A percentile compares a stretch with the other conserved stretches of the same genome.
Evolutionary conservation across 139 green algal species (phyloP).

Genomic region (Astrephomene gubernaculifera): DNA sequence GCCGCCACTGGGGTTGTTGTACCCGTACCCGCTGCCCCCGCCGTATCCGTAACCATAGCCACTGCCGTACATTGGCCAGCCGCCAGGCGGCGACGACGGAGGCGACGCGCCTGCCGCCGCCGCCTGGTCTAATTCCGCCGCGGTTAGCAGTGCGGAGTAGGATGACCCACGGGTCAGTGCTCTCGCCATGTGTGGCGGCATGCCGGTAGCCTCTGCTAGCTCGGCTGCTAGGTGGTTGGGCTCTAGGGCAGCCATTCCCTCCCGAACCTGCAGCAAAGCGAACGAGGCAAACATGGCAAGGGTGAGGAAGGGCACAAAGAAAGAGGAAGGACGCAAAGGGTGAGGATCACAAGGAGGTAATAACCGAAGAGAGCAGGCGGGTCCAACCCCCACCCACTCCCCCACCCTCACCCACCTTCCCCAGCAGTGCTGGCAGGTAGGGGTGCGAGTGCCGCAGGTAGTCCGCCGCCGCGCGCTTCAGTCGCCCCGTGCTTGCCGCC

Average conservation of each 20-base stretch:
- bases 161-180: constrained; percentile 32
- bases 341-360: neutral
- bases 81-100: neutral
- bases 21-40: too few relatives aligned
- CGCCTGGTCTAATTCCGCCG: too few relatives aligned
- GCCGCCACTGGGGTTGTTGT: too few relatives aligned
- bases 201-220: constrained; percentile 16
- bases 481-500: neutral
- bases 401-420: neutral
- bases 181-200: constrained; percentile 1
- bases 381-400: neutral
- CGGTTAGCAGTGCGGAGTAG: neutral
- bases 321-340: neutral
- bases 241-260: constrained; percentile 24
- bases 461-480: constrained; percentile 1
- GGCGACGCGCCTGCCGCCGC: neutral
- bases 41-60: too few relatives aligned
- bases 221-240: constrained; percentile 28
- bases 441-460: neutral
- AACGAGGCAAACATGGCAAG: neutral
- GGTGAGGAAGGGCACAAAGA: too few relatives aligned
- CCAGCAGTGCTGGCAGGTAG: constrained; percentile 7
- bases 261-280: constrained; percentile 19
- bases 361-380: too few relatives aligned
- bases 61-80: too few relatives aligned